Conservation (phyloP, 805 yeast species). For the Wickerhamomyces rabaulensis region DNA sequence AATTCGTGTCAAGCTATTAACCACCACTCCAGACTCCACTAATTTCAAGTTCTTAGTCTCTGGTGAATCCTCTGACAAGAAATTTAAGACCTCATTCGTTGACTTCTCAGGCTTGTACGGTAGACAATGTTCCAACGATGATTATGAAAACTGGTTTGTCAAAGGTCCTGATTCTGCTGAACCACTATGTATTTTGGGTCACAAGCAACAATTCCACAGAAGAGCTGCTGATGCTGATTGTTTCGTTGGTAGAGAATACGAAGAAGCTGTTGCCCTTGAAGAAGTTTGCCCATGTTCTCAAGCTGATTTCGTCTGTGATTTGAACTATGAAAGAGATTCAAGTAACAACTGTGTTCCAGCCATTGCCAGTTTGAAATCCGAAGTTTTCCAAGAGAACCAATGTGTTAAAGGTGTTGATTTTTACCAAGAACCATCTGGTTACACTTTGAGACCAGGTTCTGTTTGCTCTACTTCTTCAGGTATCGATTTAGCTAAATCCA, state of each 20-base stretch:
- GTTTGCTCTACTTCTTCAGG: conserved; percentile 33
- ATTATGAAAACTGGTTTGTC: conserved; percentile 63
- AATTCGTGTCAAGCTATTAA: conserved; percentile 36
- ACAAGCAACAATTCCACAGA: conserved; percentile 54
- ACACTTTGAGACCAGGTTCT: conserved; percentile 39
- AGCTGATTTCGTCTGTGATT: conserved; percentile 68
- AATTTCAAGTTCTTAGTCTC: conserved; percentile 50
- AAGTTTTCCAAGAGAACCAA: conserved; percentile 18
- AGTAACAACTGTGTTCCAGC: conserved; percentile 44
- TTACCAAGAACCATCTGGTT: conserved; percentile 30
- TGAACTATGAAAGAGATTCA: conserved; percentile 36
- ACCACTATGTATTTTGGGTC: conserved; percentile 62
- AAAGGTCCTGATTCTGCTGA: conserved; percentile 27
- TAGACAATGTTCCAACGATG: conserved; percentile 35
- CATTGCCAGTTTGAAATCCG: conserved; percentile 17
- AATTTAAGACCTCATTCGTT: conserved; percentile 28
- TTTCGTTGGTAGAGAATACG: conserved; percentile 31
- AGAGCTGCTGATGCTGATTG: conserved; percentile 65
- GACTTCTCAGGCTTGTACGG: conserved; percentile 56
- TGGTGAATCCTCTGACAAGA: conserved; percentile 31
- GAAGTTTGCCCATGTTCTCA: conserved; percentile 60
- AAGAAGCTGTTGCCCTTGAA: conserved; percentile 35
- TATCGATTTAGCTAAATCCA: conserved; percentile 11
- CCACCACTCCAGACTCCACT: conserved; percentile 68
- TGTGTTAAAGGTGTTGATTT: conserved; percentile 25